These are phyloP conservation scores for Phylloporus scabripes DNA, from an alignment of 768 basidiomycete genomes.

Conservation along the genomic window DNA sequence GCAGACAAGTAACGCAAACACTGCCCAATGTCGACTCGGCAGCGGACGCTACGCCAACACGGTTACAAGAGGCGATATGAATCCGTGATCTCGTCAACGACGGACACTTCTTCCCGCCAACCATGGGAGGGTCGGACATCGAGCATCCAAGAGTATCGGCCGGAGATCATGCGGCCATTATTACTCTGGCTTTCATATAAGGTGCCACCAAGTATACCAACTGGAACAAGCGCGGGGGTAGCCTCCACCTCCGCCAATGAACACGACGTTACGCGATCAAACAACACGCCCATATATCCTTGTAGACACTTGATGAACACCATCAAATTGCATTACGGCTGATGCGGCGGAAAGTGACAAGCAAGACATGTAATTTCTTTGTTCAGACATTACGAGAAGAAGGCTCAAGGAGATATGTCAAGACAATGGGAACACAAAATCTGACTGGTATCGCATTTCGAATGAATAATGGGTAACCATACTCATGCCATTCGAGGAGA, in stretches of 20 bases:
- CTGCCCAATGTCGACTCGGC: background rate
- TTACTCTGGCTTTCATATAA: background rate
- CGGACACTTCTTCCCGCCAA: no score
- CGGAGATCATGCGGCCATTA: background rate
- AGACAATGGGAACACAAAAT: background rate
- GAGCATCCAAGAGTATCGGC: no score
- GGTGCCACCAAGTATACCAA: background rate
- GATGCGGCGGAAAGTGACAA: background rate
- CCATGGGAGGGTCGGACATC: no score
- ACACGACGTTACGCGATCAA: no score
- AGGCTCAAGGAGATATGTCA: background rate
- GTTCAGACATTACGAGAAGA: constrained; percentile 1
- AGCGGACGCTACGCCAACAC: background rate
- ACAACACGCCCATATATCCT: background rate
- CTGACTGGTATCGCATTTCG: background rate
- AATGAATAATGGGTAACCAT: background rate
- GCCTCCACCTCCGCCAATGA: background rate
- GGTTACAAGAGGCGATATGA: background rate
- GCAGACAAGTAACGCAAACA: no score
- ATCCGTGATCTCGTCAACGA: background rate
- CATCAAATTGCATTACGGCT: background rate
- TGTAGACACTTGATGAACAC: no score
- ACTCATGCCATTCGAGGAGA: background rate
- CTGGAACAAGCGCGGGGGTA: background rate
- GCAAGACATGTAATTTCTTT: background rate